phyloP scores from a whole-genome alignment of 1,284 basidiomycete genomes.

The Cutaneotrichosporon cavernicola region DNA sequence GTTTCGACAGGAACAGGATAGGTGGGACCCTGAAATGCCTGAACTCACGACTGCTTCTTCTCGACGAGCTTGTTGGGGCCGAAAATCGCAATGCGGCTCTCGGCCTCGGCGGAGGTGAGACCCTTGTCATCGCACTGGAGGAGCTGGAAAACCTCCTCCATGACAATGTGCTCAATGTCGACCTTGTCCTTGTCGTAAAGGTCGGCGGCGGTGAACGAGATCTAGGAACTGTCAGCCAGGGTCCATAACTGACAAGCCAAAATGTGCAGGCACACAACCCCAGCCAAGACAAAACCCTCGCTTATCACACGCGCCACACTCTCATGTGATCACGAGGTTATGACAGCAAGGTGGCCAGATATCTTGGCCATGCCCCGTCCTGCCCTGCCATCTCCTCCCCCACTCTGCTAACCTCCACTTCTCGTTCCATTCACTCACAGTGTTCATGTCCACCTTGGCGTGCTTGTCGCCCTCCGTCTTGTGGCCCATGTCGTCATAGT shows the following conservation, averaged over 20 bases:
- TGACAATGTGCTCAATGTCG: slow-evolving; percentile 93
- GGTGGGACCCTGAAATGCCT: neutral
- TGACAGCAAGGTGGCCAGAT: too few relatives aligned
- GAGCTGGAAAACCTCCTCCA: slow-evolving; percentile 95
- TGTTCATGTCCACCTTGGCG: slow-evolving; percentile 81
- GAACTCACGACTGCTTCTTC: slow-evolving; percentile 71
- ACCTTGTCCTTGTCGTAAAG: slow-evolving; percentile 99
- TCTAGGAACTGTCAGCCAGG: slow-evolving; percentile 29
- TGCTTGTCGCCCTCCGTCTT: slow-evolving; percentile 58
- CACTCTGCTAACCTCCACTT: neutral
- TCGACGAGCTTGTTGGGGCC: slow-evolving; percentile 93
- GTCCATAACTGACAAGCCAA: slow-evolving; percentile 4
- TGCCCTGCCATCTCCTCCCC: too few relatives aligned
- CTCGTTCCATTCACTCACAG: slow-evolving; percentile 55
- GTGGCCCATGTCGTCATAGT: slow-evolving; percentile 88
- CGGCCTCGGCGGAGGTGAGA: slow-evolving; percentile 71
- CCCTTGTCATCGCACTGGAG: slow-evolving; percentile 81
- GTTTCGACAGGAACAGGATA: neutral
- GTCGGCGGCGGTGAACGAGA: slow-evolving; percentile 57
- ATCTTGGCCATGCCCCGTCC: too few relatives aligned
- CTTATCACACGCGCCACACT: too few relatives aligned
- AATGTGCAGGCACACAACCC: too few relatives aligned
- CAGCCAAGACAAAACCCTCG: too few relatives aligned
- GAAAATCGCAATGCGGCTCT: slow-evolving; percentile 86
- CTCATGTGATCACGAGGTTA: too few relatives aligned